Base-by-base conservation (phyloP, 495 filamentous ascomycete genomes). In the Podospora conica region DNA sequence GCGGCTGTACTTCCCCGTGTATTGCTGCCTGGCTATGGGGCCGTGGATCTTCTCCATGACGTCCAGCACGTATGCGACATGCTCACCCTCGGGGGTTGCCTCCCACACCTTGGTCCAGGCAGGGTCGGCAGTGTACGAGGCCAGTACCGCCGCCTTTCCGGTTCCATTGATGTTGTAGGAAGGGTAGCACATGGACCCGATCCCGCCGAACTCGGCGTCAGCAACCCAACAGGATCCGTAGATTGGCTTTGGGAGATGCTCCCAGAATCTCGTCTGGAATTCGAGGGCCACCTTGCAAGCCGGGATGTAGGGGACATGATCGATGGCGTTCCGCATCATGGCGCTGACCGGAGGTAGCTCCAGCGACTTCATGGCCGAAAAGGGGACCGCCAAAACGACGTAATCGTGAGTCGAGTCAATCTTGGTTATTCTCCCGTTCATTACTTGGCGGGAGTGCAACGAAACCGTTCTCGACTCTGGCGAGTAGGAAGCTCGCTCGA, bases 191-290 rank as follows among this genome's bases (percentile, higher is more conserved):
- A 88, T 80, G 2, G 54, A 77, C 81, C 61, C 61, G n/a, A 63
- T 31, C 24, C 61, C 61, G 18, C 48, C 48, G 11, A 55, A 63
- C 53, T 63, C 53, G 48, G 23, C 15, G 23, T 24, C 53, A 10
- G 61, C 10, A 20, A 53, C 28, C 61, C 61, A 63, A 20, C 61
- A 63, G n/a, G 61, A 63, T 18, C 87, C 87, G 61, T 82, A 81
- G 67, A 90, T 88, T 3, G 87, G 87, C 3, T 79, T 73, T 7
- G 74, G 68, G 56, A 81, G 74, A 54, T 87, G 82, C 64, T 89
- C 87, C 87, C 87, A 90, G 80, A 89, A 90, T 0, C 87, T 81
- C 0, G 85, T 84, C 66, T 78, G 72, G 72, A 86, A 90, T 48
- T 85, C 84, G 1, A 90, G 77, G 1, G 86, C 80, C 0, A 90